Evolutionary conservation across 1,139 yeast species (phyloP).

Genomic region (Lipomyces yarrowii): DNA sequence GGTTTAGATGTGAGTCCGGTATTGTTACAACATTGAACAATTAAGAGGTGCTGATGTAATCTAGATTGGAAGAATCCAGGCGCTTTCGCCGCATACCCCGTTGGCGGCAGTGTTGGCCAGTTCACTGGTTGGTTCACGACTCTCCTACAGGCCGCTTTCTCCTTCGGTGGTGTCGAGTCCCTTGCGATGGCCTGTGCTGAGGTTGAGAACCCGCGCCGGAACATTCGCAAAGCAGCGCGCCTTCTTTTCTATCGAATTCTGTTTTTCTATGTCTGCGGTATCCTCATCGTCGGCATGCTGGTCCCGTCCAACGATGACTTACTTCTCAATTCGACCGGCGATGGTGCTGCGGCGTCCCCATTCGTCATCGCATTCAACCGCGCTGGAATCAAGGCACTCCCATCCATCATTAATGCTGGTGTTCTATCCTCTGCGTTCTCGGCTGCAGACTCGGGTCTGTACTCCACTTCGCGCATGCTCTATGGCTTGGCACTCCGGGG

Average conservation of each 20-base stretch:
- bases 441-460: slow-evolving; percentile 76
- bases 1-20: slow-evolving; percentile 42
- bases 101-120: slow-evolving; percentile 45
- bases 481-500: slow-evolving; percentile 62
- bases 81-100: slow-evolving; percentile 62
- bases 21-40: background rate
- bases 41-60: background rate
- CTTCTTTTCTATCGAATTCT: slow-evolving; percentile 81
- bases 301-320: slow-evolving; percentile 75
- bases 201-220: slow-evolving; percentile 74
- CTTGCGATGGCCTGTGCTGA: slow-evolving; percentile 92
- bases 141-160: slow-evolving; percentile 67
- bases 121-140: slow-evolving; percentile 70
- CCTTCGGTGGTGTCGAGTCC: slow-evolving; percentile 76
- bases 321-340: slow-evolving; percentile 41
- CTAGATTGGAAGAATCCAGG: slow-evolving; percentile 87
- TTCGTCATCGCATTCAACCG: slow-evolving; percentile 71
- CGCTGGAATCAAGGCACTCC: slow-evolving; percentile 70
- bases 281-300: slow-evolving; percentile 78
- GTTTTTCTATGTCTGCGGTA: slow-evolving; percentile 75
- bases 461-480: slow-evolving; percentile 61
- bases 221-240: slow-evolving; percentile 83
- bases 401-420: slow-evolving; percentile 74
- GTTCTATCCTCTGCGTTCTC: slow-evolving; percentile 68
- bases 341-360: slow-evolving; percentile 64